Percentiles rank a stretch among this genome's conserved stretches.
These are phyloP conservation scores for Neonectria faginata DNA, from an alignment of 2,329 filamentous ascomycete species.

Conservation along the genomic window DNA sequence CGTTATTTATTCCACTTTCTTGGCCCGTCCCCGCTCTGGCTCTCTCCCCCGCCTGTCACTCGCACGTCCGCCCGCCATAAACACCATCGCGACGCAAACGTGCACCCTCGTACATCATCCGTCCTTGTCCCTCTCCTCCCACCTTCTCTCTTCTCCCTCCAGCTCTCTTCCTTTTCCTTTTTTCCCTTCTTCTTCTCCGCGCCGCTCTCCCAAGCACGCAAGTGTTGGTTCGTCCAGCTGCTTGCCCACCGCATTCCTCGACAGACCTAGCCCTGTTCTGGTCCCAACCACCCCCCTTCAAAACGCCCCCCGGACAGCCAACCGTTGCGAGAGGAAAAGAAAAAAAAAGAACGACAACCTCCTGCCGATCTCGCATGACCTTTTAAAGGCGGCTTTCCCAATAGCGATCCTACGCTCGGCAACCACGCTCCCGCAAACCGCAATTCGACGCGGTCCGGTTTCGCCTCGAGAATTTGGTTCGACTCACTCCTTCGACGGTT, in stretches of 20 bases:
- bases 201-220: constrained; percentile 8
- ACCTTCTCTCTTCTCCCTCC: background rate
- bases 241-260: constrained; percentile 26
- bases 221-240: constrained; percentile 7
- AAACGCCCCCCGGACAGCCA: constrained; percentile 40
- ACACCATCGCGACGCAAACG: constrained; percentile 8
- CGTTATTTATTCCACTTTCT: constrained; percentile 25
- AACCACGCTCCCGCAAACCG: background rate
- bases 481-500: constrained; percentile 37
- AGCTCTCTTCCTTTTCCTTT: constrained; percentile 23
- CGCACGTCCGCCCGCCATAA: constrained; percentile 10
- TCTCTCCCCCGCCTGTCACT: constrained; percentile 27
- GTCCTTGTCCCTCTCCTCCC: background rate
- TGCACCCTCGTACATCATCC: background rate
- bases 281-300: constrained; percentile 36
- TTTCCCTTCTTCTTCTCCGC: constrained; percentile 3
- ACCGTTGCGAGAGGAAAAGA: constrained; percentile 31
- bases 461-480: constrained; percentile 19
- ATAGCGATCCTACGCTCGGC: background rate
- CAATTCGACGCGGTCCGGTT: constrained; percentile 18
- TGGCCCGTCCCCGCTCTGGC: constrained; percentile 19
- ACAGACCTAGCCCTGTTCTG: constrained; percentile 28
- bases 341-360: constrained; percentile 18
- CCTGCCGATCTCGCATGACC: constrained; percentile 42
- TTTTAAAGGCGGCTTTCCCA: constrained; percentile 9